Conservation (phyloP, 768 basidiomycete genomes). For the Amanita brunnescens region DNA sequence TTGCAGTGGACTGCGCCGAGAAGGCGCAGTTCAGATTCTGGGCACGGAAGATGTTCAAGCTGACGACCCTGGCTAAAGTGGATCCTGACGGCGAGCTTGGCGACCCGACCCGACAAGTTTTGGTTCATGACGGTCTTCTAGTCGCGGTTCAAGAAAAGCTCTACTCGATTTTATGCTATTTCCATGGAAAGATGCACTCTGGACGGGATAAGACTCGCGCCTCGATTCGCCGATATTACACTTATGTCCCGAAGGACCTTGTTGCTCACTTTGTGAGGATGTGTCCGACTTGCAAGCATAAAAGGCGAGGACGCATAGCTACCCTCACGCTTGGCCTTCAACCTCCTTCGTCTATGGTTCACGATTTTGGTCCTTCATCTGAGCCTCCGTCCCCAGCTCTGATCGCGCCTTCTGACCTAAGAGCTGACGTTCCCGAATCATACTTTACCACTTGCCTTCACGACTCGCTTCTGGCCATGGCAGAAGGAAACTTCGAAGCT, state of each 20-base stretch:
- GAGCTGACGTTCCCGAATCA: not conserved
- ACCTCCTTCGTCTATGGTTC: not conserved
- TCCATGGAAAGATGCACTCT: constrained; percentile 61
- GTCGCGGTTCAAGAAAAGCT: constrained; percentile 74
- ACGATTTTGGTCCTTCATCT: not conserved
- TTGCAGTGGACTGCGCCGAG: constrained; percentile 33
- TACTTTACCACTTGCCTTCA: not conserved
- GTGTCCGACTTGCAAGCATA: constrained; percentile 65
- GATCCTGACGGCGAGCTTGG: not conserved
- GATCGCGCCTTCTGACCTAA: not conserved
- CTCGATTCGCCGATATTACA: constrained; percentile 59
- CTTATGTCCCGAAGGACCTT: constrained; percentile 81
- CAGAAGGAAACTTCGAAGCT: too few relatives aligned
- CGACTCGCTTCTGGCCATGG: not conserved
- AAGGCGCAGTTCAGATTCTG: constrained; percentile 75
- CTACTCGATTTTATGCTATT: constrained; percentile 69
- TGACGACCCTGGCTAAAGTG: constrained; percentile 20
- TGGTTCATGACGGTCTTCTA: constrained; percentile 63
- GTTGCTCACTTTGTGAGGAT: constrained; percentile 69
- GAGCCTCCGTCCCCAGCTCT: not conserved
- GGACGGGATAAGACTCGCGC: constrained; percentile 75
- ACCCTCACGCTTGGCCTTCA: constrained; percentile 10
- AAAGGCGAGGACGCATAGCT: constrained; percentile 27
- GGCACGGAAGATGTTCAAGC: constrained; percentile 74
- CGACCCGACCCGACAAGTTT: constrained; percentile 24